These are phyloP conservation scores for Lunasporangiospora selenospora DNA, from an alignment of 192 early-diverging fungal genomes.

Conservation along the genomic window DNA sequence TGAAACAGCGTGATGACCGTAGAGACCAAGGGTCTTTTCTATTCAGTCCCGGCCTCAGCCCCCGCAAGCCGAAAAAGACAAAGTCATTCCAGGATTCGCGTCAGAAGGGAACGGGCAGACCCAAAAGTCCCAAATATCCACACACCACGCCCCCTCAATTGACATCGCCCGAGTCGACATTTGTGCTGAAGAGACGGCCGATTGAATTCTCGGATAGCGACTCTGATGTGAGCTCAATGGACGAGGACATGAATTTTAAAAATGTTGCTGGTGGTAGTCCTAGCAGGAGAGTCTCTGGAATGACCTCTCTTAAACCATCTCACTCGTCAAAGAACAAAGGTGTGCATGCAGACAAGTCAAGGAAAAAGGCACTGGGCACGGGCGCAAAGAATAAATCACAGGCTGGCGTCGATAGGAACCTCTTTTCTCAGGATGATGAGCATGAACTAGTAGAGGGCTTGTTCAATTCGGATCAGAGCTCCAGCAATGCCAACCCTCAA, in stretches of 20 bases:
- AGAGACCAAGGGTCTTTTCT: constrained; percentile 5
- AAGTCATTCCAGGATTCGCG: background rate
- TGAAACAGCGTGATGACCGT: constrained; percentile 2
- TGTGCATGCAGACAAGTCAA: no score
- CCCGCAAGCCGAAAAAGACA: constrained; percentile 19
- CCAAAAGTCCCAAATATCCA: no score
- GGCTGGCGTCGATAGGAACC: background rate
- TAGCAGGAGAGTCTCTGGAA: no score
- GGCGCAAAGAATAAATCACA: background rate
- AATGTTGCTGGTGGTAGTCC: background rate
- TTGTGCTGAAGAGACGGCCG: constrained; percentile 7
- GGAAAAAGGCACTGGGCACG: constrained; percentile 1
- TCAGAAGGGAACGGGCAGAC: no score
- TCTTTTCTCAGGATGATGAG: background rate
- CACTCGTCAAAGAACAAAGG: no score
- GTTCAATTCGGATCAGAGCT: no score
- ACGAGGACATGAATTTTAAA: background rate
- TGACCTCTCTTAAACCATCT: constrained; percentile 3
- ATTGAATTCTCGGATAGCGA: constrained; percentile 26
- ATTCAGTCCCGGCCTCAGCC: constrained; percentile 44
- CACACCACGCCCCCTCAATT: background rate
- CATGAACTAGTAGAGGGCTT: no score
- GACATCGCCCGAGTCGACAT: constrained; percentile 11
- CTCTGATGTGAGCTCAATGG: constrained; percentile 33
- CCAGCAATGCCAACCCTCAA: background rate